A percentile compares a stretch with the other conserved stretches of the same genome.
Conservation (phyloP, 208 protist species). For the Endotrypanum monterogeii region DNA sequence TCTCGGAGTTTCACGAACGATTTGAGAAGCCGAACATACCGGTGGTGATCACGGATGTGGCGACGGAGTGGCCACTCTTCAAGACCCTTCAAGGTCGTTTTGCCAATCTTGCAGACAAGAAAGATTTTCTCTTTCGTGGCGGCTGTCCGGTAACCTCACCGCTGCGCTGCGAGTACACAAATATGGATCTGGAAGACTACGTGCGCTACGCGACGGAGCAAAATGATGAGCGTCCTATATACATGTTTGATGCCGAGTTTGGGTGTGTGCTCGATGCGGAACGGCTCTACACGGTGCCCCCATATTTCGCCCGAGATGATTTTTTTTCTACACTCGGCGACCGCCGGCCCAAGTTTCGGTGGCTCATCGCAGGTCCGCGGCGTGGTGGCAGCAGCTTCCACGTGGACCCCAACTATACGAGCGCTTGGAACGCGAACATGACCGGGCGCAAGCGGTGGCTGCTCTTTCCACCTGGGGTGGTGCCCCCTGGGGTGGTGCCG, state of each 20-base stretch:
- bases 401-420: conserved; percentile 89
- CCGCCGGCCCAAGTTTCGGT: conserved; percentile 82
- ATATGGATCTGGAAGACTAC: conserved; percentile 85
- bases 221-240: conserved; percentile 87
- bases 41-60: conserved; percentile 78
- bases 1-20: conserved; percentile 63
- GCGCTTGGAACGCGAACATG: conserved; percentile 91
- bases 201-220: conserved; percentile 78
- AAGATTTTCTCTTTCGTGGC: conserved; percentile 41
- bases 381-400: conserved; percentile 89
- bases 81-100: conserved; percentile 73
- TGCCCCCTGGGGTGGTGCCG: conserved; percentile 76
- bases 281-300: conserved; percentile 76
- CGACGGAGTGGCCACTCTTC: conserved; percentile 83
- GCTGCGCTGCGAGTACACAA: conserved; percentile 88
- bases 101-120: conserved; percentile 58
- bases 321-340: conserved; percentile 78
- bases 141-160: conserved; percentile 43
- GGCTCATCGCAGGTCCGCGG: conserved; percentile 87
- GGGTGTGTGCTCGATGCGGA: conserved; percentile 54
- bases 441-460: conserved; percentile 89
- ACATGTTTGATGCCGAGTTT: conserved; percentile 92
- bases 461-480: conserved; percentile 78
- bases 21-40: conserved; percentile 77
- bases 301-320: conserved; percentile 81